Base-by-base conservation (phyloP, 2,329 filamentous ascomycete species). In the Phialophora tarda region DNA sequence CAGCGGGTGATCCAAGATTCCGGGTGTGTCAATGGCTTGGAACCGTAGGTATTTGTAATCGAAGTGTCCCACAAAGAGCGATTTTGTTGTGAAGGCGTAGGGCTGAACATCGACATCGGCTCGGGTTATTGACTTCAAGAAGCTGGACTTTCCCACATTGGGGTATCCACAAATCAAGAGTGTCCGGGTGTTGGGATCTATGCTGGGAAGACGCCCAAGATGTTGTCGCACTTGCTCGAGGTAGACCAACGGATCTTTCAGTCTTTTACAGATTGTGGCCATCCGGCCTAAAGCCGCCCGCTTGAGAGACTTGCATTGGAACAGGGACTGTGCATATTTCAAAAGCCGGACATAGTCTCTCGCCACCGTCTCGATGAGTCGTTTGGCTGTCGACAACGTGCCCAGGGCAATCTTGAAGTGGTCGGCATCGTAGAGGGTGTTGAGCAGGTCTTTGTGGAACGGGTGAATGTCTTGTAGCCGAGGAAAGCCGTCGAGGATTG, bases 281-380 rank as follows among this genome's bases (percentile, higher is more conserved):
- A 99, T 98, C 77, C 95, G 93, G 84, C 95, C 95, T 61, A 99
- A 87, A 8, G 91, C 96, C 59, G 96, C 95, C 71, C 91, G 87
- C 88, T 99, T 99, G 75, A 99, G 88, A 84, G 98, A 93, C 83
- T 99, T 99, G 87, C 94, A 98, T 83, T 99, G 95, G 84, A 94
- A 99, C 71, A 99, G 86, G 75, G 89, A 96, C 83, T 97, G 93
- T 63, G 92, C 93, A 82, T 99, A 98, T 85, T 97, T 96, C 79
- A 96, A 87, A 54, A 99, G 87, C 72, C 95, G 92, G 69, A 99
- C 93, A 77, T 99, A 99, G 79, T 99, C 95, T 77, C 95, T 88
- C 67, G 92, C 91, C 70, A 99, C 95, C 62, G 93, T 96, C 85
- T 99, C 95, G 64, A 99, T 96, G 71, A 98, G 83, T 76, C 96